Base-by-base conservation (phyloP, 345 rosid genomes). In the Firmiana major region DNA sequence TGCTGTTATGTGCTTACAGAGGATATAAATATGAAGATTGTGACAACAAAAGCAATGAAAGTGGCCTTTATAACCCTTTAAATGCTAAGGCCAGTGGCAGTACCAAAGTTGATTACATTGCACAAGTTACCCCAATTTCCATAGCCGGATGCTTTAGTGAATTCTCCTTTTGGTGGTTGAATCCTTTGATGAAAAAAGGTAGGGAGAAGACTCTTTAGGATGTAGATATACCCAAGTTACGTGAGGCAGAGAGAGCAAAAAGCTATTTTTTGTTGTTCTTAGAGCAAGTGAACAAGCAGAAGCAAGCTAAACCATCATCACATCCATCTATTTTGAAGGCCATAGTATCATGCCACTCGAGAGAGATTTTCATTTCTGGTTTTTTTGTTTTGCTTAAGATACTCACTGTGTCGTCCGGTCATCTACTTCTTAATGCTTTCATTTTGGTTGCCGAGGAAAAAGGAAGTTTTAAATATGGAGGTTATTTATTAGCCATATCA, bases 141-240 rank as follows among this genome's bases (percentile, higher is more conserved):
- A 75, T 75, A 73, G 97, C 98, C 28, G 90, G 99, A 21, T 78
- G 90, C 84, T 81, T 93, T 38, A 84, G 87, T 80, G 85, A 46
- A 77, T 75, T 93, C 81, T 84, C 97, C 22, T 95, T 95, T 81
- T 95, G 97, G 94, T 95, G 99, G 99, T 59, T 89, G 84, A 95
- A 93, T 83, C 79, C 89, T 13, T 67, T 94, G 82, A 87, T 94
- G 90, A 91, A 79, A 84, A 85, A 40, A 76, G 98, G 98, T 0
- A 85, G 84, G 75, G 87, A 83, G 79, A 90, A 88, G 71, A 88
- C 90, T 64, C 87, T 94, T 22, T 93, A 82, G 81, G 91, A 90
- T 13, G 85, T 87, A 71, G 97, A 93, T 67, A 87, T 94, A 21
- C 97, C 97, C 1, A 72, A 81, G 63, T 76, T 94, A 75, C 80